Conservation (phyloP, 176 grass and related monocot genomes). For the Oryza australiensis region DNA sequence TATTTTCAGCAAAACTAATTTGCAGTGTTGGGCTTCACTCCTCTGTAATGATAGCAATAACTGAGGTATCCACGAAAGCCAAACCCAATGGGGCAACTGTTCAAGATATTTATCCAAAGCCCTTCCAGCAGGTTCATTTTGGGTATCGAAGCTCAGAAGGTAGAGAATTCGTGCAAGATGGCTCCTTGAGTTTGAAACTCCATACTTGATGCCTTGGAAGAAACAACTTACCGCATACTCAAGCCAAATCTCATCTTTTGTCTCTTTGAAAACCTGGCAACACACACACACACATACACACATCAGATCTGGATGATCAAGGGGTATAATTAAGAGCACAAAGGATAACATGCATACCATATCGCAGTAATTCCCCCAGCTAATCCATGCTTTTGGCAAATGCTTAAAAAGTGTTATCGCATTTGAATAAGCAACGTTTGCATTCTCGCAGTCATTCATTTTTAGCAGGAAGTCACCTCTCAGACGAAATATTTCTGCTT, state of each 20-base stretch:
- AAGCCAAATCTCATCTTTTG: slow-evolving; percentile 84
- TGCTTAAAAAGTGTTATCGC: slow-evolving; percentile 92
- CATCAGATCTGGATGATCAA: slow-evolving; percentile 17
- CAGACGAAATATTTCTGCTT: slow-evolving; percentile 95
- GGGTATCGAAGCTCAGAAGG: slow-evolving; percentile 94
- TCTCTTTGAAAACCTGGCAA: slow-evolving; percentile 91
- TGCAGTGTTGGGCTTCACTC: slow-evolving; percentile 90
- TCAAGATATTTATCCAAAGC: slow-evolving; percentile 97
- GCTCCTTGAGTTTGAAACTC: slow-evolving; percentile 90
- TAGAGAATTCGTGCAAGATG: slow-evolving; percentile 96
- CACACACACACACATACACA: not conserved
- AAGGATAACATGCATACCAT: slow-evolving; percentile 62
- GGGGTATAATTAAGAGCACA: slow-evolving; percentile 4
- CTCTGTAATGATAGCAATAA: slow-evolving; percentile 89
- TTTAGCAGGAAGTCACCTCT: slow-evolving; percentile 91
- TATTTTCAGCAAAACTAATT: slow-evolving; percentile 97
- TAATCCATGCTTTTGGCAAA: slow-evolving; percentile 99
- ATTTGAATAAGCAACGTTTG: slow-evolving; percentile 83
- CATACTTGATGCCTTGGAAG: slow-evolving; percentile 95
- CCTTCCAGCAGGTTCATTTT: slow-evolving; percentile 85
- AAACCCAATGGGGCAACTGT: slow-evolving; percentile 96
- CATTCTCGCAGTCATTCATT: slow-evolving; percentile 78
- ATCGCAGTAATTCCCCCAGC: slow-evolving; percentile 99
- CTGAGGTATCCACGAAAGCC: slow-evolving; percentile 99
- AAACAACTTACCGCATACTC: slow-evolving; percentile 95